Conservation (phyloP, 257 asterid species). For the Solanum medicagineum region DNA sequence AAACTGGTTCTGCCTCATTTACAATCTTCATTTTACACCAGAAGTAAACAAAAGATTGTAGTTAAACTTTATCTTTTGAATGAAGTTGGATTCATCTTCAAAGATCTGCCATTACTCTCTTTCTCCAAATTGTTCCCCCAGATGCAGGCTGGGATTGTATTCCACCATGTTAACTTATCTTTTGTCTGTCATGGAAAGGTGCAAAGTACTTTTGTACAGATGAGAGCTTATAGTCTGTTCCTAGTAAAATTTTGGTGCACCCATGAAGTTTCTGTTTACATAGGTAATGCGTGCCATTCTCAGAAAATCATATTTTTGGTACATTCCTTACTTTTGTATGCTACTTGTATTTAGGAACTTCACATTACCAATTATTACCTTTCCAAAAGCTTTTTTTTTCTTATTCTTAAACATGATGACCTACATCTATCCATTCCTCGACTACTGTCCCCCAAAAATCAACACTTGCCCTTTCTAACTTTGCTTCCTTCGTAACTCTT, state of each 20-base stretch:
- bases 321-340: background rate
- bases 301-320: background rate
- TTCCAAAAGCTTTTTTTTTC: background rate
- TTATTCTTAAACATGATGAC: background rate
- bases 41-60: background rate
- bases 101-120: background rate
- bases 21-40: background rate
- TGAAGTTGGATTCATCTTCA: background rate
- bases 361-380: background rate
- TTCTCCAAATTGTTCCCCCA: background rate
- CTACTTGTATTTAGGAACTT: background rate
- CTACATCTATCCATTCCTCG: background rate
- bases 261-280: background rate
- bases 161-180: background rate
- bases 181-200: background rate
- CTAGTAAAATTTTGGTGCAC: background rate
- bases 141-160: background rate
- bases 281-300: background rate
- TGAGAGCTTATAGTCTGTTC: background rate
- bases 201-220: background rate
- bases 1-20: background rate
- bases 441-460: background rate
- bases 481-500: background rate
- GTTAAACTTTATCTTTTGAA: background rate
- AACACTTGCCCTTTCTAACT: background rate